Evolutionary conservation across 495 filamentous ascomycete species (phyloP), one percentile per base, ranked within the genome.

Genomic region (Halenospora varia): DNA sequence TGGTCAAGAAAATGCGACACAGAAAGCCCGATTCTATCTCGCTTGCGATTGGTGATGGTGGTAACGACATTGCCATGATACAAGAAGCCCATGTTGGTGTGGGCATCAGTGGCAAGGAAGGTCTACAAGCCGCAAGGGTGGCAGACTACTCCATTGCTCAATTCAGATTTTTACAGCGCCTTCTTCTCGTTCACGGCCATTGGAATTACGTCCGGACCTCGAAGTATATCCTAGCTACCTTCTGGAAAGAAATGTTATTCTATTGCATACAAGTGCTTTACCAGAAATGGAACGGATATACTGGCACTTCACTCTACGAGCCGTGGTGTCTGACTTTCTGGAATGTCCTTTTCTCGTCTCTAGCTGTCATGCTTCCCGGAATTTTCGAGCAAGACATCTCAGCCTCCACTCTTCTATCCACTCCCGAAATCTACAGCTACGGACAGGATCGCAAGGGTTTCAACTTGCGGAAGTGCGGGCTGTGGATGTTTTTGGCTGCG

Each of bases 41-140:
- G 0, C 78, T 97, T 11, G 90, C 92, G 9, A 96, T 97, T 62
- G 92, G 92, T 15, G 92, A 97, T 61, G 92, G 92, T 25, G 92
- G 89, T 40, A 97, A 97, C 62, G 92, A 97, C 63, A 92, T 96
- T 61, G 89, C 92, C 59, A 97, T 97, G 92, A 95, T 97, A 57
- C 88, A 93, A 65, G 89, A 94, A 62, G 89, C 92, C 1, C 90
- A 96, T 66, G 91, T 97, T 29, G 92, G 92, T 29, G 88, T 97
- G 53, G 92, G 92, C 23, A 96, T 97, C 62, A 89, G 88, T 4
- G 92, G 92, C 2, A 92, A 92, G 62, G 92, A 97, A 71, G 92
- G 92, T 13, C 77, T 96, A 9, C 92, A 97, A 70, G 92, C 92
- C 22, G 90, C 92, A 0, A 82, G 92, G 19, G 89, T 90, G 6